Evolutionary conservation across 2,329 filamentous ascomycete species (phyloP), one percentile per base, ranked within the genome.

Genomic region (Penicillium sp.): DNA sequence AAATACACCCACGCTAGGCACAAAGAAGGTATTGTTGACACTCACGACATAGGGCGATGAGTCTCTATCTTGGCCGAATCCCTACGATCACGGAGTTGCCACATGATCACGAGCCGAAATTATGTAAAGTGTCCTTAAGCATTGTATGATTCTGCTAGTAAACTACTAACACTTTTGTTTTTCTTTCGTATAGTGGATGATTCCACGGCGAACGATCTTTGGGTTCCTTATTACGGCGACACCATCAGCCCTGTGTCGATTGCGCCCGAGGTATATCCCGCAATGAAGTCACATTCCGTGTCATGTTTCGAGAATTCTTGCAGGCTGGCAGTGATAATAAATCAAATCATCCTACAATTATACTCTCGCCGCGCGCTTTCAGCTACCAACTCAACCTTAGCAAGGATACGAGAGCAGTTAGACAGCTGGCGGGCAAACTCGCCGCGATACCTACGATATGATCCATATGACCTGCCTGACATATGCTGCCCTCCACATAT

Each of bases 1-100:
- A 9, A n/a, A n/a, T n/a, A n/a, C n/a, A n/a, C n/a, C n/a, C n/a
- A n/a, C n/a, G n/a, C n/a, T n/a, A n/a, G n/a, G n/a, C n/a, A n/a
- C n/a, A n/a, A n/a, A n/a, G n/a, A n/a, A n/a, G n/a, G n/a, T n/a
- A n/a, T n/a, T n/a, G n/a, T n/a, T n/a, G n/a, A n/a, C n/a, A n/a
- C n/a, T n/a, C n/a, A n/a, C n/a, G n/a, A n/a, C n/a, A 62, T 16
- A 43, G 40, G 45, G 45, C 45, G 5, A 47, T 68, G 26, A 68
- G 66, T 46, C 45, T 68, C 11, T 68, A 68, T 45, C 57, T 68
- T 5, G 66, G 67, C 5, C 59, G 66, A 24, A 66, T 66, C 62
- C 67, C 67, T 16, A 62, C 53, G 18, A 65, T 68, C 35, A 60
- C 60, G 3, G 62, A 60, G 14, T 52, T 55, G 0, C 60, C 62